Conservation (phyloP, 2,329 filamentous ascomycete genomes). For the Clonostachys chloroleuca region DNA sequence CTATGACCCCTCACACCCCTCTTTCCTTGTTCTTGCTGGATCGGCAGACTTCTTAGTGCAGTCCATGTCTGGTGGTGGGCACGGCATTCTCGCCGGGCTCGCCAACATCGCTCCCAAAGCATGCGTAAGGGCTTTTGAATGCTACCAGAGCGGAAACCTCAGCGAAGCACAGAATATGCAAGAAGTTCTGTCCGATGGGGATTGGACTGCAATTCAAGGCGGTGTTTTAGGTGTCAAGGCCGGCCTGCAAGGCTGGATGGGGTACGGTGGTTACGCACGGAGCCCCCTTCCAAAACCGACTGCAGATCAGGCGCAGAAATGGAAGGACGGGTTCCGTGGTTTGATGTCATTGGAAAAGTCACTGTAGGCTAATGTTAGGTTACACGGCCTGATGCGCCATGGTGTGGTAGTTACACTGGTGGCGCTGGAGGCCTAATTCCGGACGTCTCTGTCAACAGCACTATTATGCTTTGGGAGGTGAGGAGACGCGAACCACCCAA, state of each 20-base stretch:
- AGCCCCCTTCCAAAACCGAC: slow-evolving; percentile 48
- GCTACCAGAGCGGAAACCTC: slow-evolving; percentile 23
- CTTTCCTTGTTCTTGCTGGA: slow-evolving; percentile 28
- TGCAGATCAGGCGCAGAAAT: slow-evolving; percentile 39
- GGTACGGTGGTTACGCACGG: slow-evolving; percentile 10
- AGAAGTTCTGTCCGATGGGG: slow-evolving; percentile 17
- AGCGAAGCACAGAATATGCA: slow-evolving; percentile 27
- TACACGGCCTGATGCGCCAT: no score
- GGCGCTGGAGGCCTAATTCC: no score
- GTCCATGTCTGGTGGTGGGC: slow-evolving; percentile 28
- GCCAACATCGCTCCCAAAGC: slow-evolving; percentile 31
- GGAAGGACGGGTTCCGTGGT: slow-evolving; percentile 53
- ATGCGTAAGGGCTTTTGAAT: slow-evolving; percentile 25
- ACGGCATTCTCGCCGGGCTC: slow-evolving; percentile 32
- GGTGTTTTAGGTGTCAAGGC: slow-evolving; percentile 20
- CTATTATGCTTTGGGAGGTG: no score
- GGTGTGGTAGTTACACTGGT: no score
- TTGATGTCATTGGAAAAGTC: slow-evolving; percentile 46
- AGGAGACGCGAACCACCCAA: no score
- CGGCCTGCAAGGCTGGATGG: slow-evolving; percentile 24
- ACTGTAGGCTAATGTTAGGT: slow-evolving; percentile 17
- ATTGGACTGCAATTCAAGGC: slow-evolving; percentile 19
- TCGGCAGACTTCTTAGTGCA: slow-evolving; percentile 36
- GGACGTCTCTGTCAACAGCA: no score
- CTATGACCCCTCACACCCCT: slow-evolving; percentile 10